Base-by-base conservation (phyloP, 2,329 filamentous ascomycete genomes). In the Microcera coccophila region DNA sequence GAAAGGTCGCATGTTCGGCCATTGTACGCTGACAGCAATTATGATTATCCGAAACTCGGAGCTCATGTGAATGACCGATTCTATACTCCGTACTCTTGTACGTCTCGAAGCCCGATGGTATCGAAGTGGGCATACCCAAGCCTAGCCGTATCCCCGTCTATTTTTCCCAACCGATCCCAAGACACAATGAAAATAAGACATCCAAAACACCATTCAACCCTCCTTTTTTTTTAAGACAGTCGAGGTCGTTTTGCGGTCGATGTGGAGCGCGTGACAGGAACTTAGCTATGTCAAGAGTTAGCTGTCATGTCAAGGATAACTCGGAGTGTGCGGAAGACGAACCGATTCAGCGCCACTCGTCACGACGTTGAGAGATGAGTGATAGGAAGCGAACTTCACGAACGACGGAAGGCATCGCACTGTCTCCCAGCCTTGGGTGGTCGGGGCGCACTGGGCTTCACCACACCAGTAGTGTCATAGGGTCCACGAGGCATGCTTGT, bases 381-480 rank as follows among this genome's bases (percentile, higher is more conserved):
- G 36, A 42, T 24, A 45, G 29, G 39, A 41, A 42, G 42, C 42
- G 18, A 36, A 14, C 31, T 33, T 53, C 42, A 55, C 51, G 40
- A 46, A 26, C 41, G 50, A 33, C 21, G 34, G 26, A 34, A 46
- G 18, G 38, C 44, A 38, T 42, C 40, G 38, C 37, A 45, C 41
- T 42, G 45, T 44, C 56, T 60, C 44, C 57, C 49, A 16, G 60
- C 49, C 52, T 63, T 67, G 11, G 62, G 63, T 11, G 61, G 64
- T 47, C 66, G 65, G 36, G 64, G 63, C 20, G 54, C 52, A 51
- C 45, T 63, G 40, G 64, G 63, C 58, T 66, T 67, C 39, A 54
- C 45, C 32, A 67, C 55, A 44, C 64, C 64, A 39, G 64, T 67
- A n/a, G 59, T 63, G 42, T 67, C 64, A 45, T 67, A 67, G 2